Evolutionary conservation across 306 rosid species (phyloP), one percentile per base, ranked within the genome.

Genomic region (Erythrophleum fordii): DNA sequence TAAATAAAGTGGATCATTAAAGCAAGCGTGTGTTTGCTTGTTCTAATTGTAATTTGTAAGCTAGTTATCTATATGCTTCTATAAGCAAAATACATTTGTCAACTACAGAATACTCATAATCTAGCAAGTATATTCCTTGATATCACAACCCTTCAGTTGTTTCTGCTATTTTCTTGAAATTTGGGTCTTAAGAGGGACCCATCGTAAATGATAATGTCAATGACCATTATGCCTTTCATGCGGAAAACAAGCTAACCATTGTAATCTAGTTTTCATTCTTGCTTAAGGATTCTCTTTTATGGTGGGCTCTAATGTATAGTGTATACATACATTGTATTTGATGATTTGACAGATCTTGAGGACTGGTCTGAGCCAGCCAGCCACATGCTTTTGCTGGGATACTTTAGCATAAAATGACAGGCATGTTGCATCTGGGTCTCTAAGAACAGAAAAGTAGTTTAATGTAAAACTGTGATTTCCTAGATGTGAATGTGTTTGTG

Each of bases 341-440:
- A 70, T 4, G 55, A n/a, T 59, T 56, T 61, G 37, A 35, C 23
- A 2, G 53, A 34, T 66, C 64, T 28, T 67, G 34, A 67, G 80
- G 6, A 11, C 16, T 39, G 48, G 74, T 55, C 16, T 73, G n/a
- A n/a, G n/a, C n/a, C n/a, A 68, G 45, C 31, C 59, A 29, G 65
- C 29, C 3, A 8, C 37, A 1, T 75, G 42, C 13, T 60, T 53
- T n/a, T n/a, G n/a, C n/a, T n/a, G n/a, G n/a, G n/a, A n/a, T n/a
- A n/a, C n/a, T n/a, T n/a, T n/a, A n/a, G n/a, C n/a, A n/a, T n/a
- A n/a, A n/a, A n/a, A n/a, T n/a, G n/a, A n/a, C n/a, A n/a, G n/a
- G n/a, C n/a, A n/a, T n/a, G n/a, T 25, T 2, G 17, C 14, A 22
- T 58, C 29, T 22, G 72, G 11, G 60, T 5, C 28, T 34, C 12